Evolutionary conservation across 805 yeast species (phyloP).

Genomic region (Schwanniomyces sp.): DNA sequence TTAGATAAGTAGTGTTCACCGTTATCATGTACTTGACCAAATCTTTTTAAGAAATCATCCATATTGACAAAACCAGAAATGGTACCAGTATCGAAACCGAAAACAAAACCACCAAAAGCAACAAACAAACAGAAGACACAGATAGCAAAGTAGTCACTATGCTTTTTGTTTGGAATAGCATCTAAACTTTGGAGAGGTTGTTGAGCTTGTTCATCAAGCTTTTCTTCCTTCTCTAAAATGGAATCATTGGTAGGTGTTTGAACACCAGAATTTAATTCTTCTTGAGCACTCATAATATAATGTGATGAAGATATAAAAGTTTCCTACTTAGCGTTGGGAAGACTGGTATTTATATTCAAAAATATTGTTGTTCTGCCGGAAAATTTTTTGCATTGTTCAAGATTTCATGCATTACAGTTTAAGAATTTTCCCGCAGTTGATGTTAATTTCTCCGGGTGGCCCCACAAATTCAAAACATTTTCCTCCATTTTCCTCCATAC

Average conservation of each 20-base stretch:
- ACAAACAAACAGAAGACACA: constrained; percentile 50
- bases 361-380: background rate
- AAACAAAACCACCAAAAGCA: constrained; percentile 76
- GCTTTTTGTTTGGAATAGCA: constrained; percentile 28
- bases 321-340: background rate
- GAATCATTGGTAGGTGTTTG: constrained; percentile 32
- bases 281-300: constrained; percentile 20
- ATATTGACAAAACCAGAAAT: constrained; percentile 70
- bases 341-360: background rate
- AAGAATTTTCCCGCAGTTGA: background rate
- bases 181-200: constrained; percentile 2
- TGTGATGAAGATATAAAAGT: background rate
- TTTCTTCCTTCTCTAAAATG: constrained; percentile 21
- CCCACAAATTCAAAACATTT: background rate
- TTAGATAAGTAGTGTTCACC: constrained; percentile 46
- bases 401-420: background rate
- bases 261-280: constrained; percentile 26
- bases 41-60: constrained; percentile 53
- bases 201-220: background rate
- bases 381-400: background rate
- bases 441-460: constrained; percentile 1
- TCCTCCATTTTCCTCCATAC: background rate
- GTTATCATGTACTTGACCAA: constrained; percentile 44
- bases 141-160: constrained; percentile 33
- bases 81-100: constrained; percentile 81